Conservation (phyloP, 2,329 filamentous ascomycete species). For the Onygena corvina region DNA sequence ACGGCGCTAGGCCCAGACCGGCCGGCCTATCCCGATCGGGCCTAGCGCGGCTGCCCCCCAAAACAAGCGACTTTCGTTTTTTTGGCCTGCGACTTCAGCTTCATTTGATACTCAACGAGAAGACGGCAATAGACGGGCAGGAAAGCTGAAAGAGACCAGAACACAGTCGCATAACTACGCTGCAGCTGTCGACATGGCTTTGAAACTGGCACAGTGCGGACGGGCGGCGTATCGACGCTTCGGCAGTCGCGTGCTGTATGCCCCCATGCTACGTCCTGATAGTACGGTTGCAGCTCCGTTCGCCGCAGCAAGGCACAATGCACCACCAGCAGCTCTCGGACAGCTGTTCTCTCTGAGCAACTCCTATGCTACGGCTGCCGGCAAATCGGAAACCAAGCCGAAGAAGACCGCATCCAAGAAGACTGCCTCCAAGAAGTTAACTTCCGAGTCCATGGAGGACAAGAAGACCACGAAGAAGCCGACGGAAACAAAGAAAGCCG, state of each 20-base stretch:
- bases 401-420: conserved; percentile 12
- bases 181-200: conserved; percentile 20
- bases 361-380: conserved; percentile 25
- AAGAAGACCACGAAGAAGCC: conserved; percentile 27
- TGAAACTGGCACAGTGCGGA: conserved; percentile 24
- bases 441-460: conserved; percentile 12
- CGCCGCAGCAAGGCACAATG: neutral
- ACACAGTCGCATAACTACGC: neutral
- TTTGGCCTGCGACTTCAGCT: no score
- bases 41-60: neutral
- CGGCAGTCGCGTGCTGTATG: conserved; percentile 6
- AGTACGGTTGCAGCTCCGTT: neutral
- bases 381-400: conserved; percentile 19
- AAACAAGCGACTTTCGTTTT: neutral
- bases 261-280: neutral
- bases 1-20: no score
- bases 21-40: no score
- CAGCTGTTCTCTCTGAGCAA: conserved; percentile 17
- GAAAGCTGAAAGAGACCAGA: neutral
- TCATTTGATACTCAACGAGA: no score
- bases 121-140: no score
- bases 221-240: conserved; percentile 19
- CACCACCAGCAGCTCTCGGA: neutral
- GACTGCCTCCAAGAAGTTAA: conserved; percentile 17
- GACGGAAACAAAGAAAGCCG: conserved; percentile 15